phyloP scores from a whole-genome alignment of 805 yeast species.

The Sugiyamaella americana region DNA sequence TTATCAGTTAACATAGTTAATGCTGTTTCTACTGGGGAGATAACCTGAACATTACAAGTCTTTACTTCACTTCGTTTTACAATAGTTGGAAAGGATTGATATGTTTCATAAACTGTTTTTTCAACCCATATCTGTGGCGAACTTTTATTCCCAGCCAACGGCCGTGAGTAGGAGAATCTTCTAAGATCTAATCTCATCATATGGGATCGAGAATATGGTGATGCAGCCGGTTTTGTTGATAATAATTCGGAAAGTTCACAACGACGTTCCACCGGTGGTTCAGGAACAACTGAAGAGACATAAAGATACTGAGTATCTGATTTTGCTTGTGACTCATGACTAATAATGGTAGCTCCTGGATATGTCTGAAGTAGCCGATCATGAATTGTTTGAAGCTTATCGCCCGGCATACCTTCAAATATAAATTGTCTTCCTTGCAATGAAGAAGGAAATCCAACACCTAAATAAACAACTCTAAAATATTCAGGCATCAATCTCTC shows the following conservation, averaged over 20 bases:
- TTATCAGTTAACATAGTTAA: constrained; percentile 57
- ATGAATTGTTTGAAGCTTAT: constrained; percentile 77
- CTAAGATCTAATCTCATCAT: constrained; percentile 46
- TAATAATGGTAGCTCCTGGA: constrained; percentile 73
- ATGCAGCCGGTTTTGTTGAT: constrained; percentile 9
- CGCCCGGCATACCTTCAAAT: constrained; percentile 82
- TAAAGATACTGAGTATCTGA: constrained; percentile 70
- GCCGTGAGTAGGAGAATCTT: constrained; percentile 61
- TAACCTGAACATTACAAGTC: constrained; percentile 40
- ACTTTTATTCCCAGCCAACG: constrained; percentile 60
- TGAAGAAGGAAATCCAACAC: constrained; percentile 76
- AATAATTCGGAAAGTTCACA: constrained; percentile 16
- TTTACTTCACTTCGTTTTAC: constrained; percentile 78
- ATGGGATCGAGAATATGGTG: not conserved
- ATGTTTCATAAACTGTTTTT: constrained; percentile 72
- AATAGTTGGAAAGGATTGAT: constrained; percentile 74
- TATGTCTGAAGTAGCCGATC: constrained; percentile 66
- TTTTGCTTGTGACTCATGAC: constrained; percentile 50
- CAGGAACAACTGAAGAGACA: constrained; percentile 68
- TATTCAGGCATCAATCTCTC: constrained; percentile 73
- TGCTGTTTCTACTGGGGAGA: constrained; percentile 86
- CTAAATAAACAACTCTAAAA: constrained; percentile 74
- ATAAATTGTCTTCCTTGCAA: constrained; percentile 71
- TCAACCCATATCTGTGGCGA: constrained; percentile 84
- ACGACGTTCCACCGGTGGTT: constrained; percentile 35